Percentiles rank a stretch among this genome's conserved stretches.
These are phyloP conservation scores for Fusarium duplospermum DNA, from an alignment of 2,329 filamentous ascomycete species.

Conservation along the genomic window DNA sequence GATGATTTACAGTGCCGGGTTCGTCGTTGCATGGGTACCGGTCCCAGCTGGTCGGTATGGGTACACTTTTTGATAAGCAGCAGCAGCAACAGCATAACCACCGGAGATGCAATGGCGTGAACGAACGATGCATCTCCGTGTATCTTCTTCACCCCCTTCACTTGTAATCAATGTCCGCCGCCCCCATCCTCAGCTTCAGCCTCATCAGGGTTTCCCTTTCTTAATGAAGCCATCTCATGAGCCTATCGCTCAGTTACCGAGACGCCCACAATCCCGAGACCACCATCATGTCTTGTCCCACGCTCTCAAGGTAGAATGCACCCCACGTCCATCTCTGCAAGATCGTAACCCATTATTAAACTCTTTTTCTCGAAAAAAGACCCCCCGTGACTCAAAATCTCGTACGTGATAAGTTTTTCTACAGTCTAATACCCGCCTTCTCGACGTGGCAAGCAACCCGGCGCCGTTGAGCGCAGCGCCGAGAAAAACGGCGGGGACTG, in stretches of 20 bases:
- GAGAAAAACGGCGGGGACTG: neutral
- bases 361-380: neutral
- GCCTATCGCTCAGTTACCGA: neutral
- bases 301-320: constrained; percentile 3
- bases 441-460: constrained; percentile 8
- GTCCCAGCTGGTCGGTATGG: constrained; percentile 28
- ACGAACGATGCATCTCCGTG: constrained; percentile 12
- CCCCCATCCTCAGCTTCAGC: constrained; percentile 13
- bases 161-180: neutral
- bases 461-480: neutral
- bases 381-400: constrained; percentile 4
- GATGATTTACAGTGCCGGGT: constrained; percentile 29
- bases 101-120: constrained; percentile 2
- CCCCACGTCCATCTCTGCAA: constrained; percentile 32
- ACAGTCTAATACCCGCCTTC: neutral
- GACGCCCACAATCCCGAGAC: neutral
- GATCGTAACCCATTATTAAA: constrained; percentile 17
- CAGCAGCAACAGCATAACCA: neutral
- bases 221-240: neutral
- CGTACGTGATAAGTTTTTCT: constrained; percentile 7
- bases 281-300: neutral
- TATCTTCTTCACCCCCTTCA: neutral
- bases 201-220: constrained; percentile 3
- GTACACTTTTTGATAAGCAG: constrained; percentile 11
- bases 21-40: constrained; percentile 22